Evolutionary conservation across 345 rosid genomes (phyloP).

Genomic region (Gossypium australe): DNA sequence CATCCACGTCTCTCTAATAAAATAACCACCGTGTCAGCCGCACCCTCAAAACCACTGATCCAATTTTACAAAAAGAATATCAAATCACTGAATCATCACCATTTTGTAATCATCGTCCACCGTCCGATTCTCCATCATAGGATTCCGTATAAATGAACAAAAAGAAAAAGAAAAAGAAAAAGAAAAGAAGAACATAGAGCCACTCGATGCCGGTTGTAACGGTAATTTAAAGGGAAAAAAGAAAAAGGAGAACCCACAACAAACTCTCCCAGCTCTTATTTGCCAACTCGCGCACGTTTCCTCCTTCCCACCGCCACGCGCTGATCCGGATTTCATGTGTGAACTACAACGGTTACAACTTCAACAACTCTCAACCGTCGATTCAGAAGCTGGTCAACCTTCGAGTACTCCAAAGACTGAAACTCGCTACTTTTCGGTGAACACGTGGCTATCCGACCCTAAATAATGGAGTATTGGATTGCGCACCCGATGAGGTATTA

Average conservation of each 20-base stretch:
- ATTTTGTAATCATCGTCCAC: background rate
- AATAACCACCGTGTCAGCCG: background rate
- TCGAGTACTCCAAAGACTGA: too few species aligned
- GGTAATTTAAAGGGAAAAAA: background rate
- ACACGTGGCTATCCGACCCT: too few species aligned
- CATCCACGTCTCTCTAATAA: background rate
- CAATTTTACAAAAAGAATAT: background rate
- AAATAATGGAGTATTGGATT: too few species aligned
- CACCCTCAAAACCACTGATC: background rate
- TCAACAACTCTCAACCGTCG: background rate
- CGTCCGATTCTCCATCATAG: background rate
- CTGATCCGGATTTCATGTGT: background rate
- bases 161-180: too few species aligned
- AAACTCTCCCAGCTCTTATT: background rate
- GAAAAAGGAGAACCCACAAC: background rate
- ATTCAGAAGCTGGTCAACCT: background rate
- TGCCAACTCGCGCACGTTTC: background rate
- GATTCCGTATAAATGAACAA: background rate
- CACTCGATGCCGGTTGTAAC: constrained; percentile 1
- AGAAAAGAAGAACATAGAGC: background rate
- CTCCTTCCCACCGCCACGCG: background rate
- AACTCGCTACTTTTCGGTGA: too few species aligned
- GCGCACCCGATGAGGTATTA: too few species aligned
- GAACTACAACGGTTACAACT: background rate
- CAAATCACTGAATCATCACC: background rate